Base-by-base conservation (phyloP, 2,329 filamentous ascomycete species). In the Aspergillus glaucus region DNA sequence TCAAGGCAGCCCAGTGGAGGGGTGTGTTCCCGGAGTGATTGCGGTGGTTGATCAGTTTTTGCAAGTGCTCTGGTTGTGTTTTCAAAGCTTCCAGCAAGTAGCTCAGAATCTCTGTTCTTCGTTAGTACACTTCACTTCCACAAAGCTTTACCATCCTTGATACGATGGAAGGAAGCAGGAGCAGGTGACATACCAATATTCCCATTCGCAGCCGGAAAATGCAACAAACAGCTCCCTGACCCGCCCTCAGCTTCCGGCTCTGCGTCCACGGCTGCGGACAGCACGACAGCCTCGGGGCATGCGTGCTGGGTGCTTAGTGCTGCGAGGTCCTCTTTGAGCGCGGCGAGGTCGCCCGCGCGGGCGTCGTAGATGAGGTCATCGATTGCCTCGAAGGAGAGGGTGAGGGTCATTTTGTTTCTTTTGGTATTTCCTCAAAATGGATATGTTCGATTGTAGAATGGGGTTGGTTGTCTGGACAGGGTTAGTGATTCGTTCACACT, bases 161-260 rank as follows among this genome's bases (percentile, higher is more conserved):
- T 15, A 15, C 15, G 15, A 15, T 15, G 15, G 15, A 15, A 15
- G 15, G 15, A 15, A 15, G 15, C 15, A 15, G 15, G 15, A 10
- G 53, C 28, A 28, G 12, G 2, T 21, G 4, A 67, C 75, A 60
- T 78, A 91, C 89, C 86, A 52, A 81, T 62, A 64, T 95, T 86
- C 1, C 92, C 92, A 65, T 98, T 98, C 22, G 88, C 93, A 21
- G 88, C 84, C 6, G 91, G 89, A 81, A 94, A 96, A 71, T 98
- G 93, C 63, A 97, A 70, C 43, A 82, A 60, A 50, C 69, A 72
- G 4, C 65, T 67, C 0, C 70, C 69, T 3, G 70, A 71, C 7
- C 72, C 72, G 6, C 71, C 75, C 46, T 85, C 86, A 55, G 90
- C 94, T 49, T 88, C 87, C 55, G 85, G 87, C 57, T 84, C 80